Percentiles rank a stretch among this genome's conserved stretches.
These are phyloP conservation scores for Candida loeiensis DNA, from an alignment of 805 yeast genomes.

Conservation along the genomic window DNA sequence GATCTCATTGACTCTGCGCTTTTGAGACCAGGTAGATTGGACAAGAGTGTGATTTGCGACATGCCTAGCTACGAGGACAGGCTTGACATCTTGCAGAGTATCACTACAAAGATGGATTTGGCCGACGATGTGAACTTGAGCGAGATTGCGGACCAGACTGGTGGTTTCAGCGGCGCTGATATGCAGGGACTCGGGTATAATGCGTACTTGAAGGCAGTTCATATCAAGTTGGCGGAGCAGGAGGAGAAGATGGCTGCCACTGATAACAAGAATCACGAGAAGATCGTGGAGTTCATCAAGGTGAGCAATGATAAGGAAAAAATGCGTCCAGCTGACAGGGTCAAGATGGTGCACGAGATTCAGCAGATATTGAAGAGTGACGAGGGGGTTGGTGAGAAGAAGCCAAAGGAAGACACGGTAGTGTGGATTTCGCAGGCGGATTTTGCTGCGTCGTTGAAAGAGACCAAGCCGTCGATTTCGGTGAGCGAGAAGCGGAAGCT, in stretches of 20 bases:
- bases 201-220: slow-evolving; percentile 85
- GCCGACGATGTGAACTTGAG: slow-evolving; percentile 47
- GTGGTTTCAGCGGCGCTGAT: slow-evolving; percentile 92
- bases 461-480: slow-evolving; percentile 90
- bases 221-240: slow-evolving; percentile 54
- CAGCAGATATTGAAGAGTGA: slow-evolving; percentile 31
- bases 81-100: slow-evolving; percentile 61
- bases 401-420: slow-evolving; percentile 13
- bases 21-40: slow-evolving; percentile 92
- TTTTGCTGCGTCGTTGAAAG: slow-evolving; percentile 58
- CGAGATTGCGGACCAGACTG: slow-evolving; percentile 54
- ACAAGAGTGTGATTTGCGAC: slow-evolving; percentile 86
- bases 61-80: slow-evolving; percentile 74
- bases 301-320: slow-evolving; percentile 26
- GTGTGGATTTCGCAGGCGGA: slow-evolving; percentile 53
- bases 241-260: slow-evolving; percentile 22
- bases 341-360: slow-evolving; percentile 40
- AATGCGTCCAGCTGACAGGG: slow-evolving; percentile 38
- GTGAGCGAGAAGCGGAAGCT: slow-evolving; percentile 63
- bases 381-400: slow-evolving; percentile 7
- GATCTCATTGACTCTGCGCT: slow-evolving; percentile 94
- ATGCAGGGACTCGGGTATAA: slow-evolving; percentile 88
- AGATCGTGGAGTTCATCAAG: slow-evolving; percentile 40
- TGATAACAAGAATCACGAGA: slow-evolving; percentile 12
- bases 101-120: slow-evolving; percentile 59